Percentiles rank a stretch among this genome's conserved stretches.
These are phyloP conservation scores for Aquilaria malaccensis DNA, from an alignment of 345 rosid species.

Conservation along the genomic window DNA sequence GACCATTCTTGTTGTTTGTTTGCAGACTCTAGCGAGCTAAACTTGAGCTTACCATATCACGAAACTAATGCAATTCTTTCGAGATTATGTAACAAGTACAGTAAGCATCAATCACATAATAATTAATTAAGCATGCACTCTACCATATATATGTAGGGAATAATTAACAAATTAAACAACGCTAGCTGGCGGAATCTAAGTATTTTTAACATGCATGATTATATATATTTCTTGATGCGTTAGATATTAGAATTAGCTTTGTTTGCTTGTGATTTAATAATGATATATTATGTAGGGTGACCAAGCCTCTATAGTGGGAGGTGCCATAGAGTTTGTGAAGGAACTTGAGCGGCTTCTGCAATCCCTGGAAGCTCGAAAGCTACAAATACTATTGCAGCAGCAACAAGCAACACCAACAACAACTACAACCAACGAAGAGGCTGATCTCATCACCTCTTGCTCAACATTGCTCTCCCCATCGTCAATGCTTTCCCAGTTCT, in stretches of 20 bases:
- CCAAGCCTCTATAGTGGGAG: slow-evolving; percentile 91
- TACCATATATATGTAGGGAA: too few relatives aligned
- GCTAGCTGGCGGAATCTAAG: too few relatives aligned
- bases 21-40: background rate
- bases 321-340: slow-evolving; percentile 87
- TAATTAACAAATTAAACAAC: too few relatives aligned
- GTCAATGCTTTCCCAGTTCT: slow-evolving; percentile 42
- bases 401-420: slow-evolving; percentile 2
- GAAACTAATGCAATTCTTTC: background rate
- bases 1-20: slow-evolving; percentile 14
- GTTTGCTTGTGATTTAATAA: background rate
- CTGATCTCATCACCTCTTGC: background rate
- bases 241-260: too few relatives aligned
- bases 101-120: too few relatives aligned
- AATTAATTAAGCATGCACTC: too few relatives aligned
- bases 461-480: slow-evolving; percentile 11
- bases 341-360: slow-evolving; percentile 69
- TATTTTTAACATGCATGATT: too few relatives aligned
- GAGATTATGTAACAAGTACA: too few relatives aligned
- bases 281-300: slow-evolving; percentile 49
- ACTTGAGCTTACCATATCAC: background rate
- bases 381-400: slow-evolving; percentile 14
- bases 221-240: too few relatives aligned
- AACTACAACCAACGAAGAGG: slow-evolving; percentile 6
- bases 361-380: slow-evolving; percentile 63